phyloP scores from a whole-genome alignment of 2,329 filamentous ascomycete species.

The Didymella exigua region DNA sequence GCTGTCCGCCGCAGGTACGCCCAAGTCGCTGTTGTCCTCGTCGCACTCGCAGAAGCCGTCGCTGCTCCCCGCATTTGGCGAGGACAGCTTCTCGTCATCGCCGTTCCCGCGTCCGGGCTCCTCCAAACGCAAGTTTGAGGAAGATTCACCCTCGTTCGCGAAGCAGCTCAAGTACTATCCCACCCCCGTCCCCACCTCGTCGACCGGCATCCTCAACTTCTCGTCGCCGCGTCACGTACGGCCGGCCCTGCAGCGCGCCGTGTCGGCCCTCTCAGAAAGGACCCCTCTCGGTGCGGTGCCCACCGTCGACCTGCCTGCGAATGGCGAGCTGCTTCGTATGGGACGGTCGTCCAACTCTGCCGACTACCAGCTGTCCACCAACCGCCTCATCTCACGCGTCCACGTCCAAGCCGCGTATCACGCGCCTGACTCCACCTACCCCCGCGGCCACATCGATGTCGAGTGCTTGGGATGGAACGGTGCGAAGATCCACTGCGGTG shows the following conservation, averaged over 20 bases:
- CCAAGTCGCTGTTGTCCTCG: constrained; percentile 25
- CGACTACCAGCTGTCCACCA: constrained; percentile 91
- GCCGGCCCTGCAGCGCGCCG: constrained; percentile 63
- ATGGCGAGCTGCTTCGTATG: constrained; percentile 83
- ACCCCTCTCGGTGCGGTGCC: constrained; percentile 82
- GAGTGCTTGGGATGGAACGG: constrained; percentile 96
- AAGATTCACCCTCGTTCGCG: constrained; percentile 53
- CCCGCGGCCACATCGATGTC: constrained; percentile 81
- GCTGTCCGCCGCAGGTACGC: constrained; percentile 34
- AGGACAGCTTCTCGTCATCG: constrained; percentile 74
- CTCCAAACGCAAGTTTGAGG: constrained; percentile 67
- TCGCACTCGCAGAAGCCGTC: constrained; percentile 64
- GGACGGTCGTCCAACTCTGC: constrained; percentile 93
- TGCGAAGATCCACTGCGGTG: constrained; percentile 88
- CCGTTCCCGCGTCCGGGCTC: constrained; percentile 69
- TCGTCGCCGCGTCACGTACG: constrained; percentile 65
- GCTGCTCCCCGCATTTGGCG: constrained; percentile 72
- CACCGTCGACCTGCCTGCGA: constrained; percentile 78
- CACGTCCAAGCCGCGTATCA: constrained; percentile 90
- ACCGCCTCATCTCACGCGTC: constrained; percentile 89
- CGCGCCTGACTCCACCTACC: constrained; percentile 68
- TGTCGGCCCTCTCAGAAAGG: constrained; percentile 71
- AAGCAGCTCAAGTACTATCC: constrained; percentile 75
- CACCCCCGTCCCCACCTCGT: constrained; percentile 91
- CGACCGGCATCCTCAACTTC: constrained; percentile 86